Evolutionary conservation across 176 grass and related monocot genomes (phyloP).

Genomic region (Triticum dicoccoides): DNA sequence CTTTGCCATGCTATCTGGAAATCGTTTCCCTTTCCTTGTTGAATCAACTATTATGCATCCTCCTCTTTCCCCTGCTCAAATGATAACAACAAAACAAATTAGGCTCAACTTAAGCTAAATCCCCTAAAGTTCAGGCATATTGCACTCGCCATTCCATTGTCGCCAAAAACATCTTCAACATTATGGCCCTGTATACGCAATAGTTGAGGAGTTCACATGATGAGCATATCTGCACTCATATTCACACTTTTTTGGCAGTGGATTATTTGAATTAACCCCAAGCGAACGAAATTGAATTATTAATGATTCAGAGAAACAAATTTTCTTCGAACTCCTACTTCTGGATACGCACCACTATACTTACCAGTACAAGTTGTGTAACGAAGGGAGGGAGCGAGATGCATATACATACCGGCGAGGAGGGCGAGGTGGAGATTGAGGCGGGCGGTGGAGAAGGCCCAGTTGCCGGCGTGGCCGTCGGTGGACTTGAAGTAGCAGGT

Average conservation of each 20-base stretch:
- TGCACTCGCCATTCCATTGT: background rate
- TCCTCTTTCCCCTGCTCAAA: constrained; percentile 77
- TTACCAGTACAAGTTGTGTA: background rate
- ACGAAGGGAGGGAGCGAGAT: background rate
- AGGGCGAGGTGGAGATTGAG: constrained; percentile 88
- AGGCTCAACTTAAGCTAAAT: background rate
- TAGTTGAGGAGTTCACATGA: background rate
- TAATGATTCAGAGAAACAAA: background rate
- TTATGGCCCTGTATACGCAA: background rate
- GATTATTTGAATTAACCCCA: background rate
- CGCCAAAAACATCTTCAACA: background rate
- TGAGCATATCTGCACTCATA: background rate
- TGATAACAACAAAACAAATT: constrained; percentile 3
- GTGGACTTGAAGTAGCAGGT: constrained; percentile 97
- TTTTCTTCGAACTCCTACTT: background rate
- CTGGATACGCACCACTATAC: background rate
- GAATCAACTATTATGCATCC: constrained; percentile 96
- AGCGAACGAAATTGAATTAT: background rate
- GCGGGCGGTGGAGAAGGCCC: constrained; percentile 73
- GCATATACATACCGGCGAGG: constrained; percentile 48
- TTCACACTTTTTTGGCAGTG: background rate
- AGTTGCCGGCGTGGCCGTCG: constrained; percentile 89
- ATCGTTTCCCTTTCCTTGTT: constrained; percentile 80
- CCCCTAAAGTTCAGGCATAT: background rate
- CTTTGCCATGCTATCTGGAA: constrained; percentile 97